phyloP scores from a whole-genome alignment of 768 basidiomycete genomes.

The Cyclocybe cylindracea region DNA sequence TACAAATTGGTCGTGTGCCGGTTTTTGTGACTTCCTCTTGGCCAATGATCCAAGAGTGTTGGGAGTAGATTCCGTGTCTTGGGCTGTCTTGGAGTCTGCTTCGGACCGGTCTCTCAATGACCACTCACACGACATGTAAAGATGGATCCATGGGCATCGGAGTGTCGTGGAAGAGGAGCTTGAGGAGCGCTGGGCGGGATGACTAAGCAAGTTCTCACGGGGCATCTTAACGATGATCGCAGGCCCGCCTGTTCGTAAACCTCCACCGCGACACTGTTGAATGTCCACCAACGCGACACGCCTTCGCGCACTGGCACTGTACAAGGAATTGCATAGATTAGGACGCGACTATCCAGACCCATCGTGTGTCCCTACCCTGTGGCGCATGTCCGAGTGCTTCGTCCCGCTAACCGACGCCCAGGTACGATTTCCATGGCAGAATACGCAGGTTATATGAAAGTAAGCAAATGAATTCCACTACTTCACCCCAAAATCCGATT shows the following conservation, averaged over 20 bases:
- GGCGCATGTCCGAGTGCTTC: neutral
- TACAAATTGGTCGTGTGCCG: slow-evolving; percentile 4
- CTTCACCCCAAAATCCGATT: neutral
- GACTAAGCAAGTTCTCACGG: slow-evolving; percentile 15
- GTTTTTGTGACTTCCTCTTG: neutral
- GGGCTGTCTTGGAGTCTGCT: too few relatives aligned
- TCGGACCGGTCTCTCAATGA: too few relatives aligned
- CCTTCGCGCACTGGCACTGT: slow-evolving; percentile 66
- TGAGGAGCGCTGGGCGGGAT: neutral
- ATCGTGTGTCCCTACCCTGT: slow-evolving; percentile 48
- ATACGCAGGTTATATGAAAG: slow-evolving; percentile 76
- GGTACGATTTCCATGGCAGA: slow-evolving; percentile 78
- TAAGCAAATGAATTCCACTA: slow-evolving; percentile 30
- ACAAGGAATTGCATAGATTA: slow-evolving; percentile 81
- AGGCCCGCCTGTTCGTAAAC: neutral
- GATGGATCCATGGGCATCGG: too few relatives aligned
- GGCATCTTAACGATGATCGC: too few relatives aligned
- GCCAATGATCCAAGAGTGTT: too few relatives aligned
- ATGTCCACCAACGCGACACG: slow-evolving; percentile 59
- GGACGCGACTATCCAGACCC: slow-evolving; percentile 85
- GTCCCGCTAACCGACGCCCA: slow-evolving; percentile 25
- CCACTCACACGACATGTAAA: too few relatives aligned
- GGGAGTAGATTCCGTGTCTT: too few relatives aligned
- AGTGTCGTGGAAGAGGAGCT: neutral
- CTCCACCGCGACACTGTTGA: neutral